phyloP scores from a whole-genome alignment of 805 yeast genomes.

The Hanseniaspora osmophila region DNA sequence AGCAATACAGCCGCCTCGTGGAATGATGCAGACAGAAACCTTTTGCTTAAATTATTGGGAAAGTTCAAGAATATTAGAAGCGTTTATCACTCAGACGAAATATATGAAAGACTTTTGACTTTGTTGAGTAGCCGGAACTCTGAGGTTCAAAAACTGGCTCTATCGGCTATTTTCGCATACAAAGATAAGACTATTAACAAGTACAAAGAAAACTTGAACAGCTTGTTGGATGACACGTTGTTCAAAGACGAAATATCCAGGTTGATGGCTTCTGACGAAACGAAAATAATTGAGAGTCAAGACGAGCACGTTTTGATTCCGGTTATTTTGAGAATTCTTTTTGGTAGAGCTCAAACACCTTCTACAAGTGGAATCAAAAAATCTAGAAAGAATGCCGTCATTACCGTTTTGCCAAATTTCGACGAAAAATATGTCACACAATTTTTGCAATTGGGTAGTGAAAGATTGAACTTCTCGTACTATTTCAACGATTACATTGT shows the following conservation, averaged over 20 bases:
- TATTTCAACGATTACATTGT: slow-evolving; percentile 19
- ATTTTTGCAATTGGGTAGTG: slow-evolving; percentile 52
- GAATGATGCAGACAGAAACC: slow-evolving; percentile 39
- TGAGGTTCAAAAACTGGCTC: slow-evolving; percentile 57
- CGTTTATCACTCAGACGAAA: slow-evolving; percentile 36
- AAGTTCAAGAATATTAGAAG: slow-evolving; percentile 49
- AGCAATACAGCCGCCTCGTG: slow-evolving; percentile 20
- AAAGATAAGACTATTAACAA: slow-evolving; percentile 43
- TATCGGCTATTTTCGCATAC: slow-evolving; percentile 54
- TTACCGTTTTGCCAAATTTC: slow-evolving; percentile 47
- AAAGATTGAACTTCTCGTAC: slow-evolving; percentile 31
- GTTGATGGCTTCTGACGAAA: slow-evolving; percentile 37
- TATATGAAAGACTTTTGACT: slow-evolving; percentile 38
- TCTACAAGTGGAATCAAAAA: slow-evolving; percentile 55
- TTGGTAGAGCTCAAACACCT: slow-evolving; percentile 71
- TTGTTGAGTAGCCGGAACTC: slow-evolving; percentile 47
- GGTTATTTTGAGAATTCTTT: slow-evolving; percentile 58
- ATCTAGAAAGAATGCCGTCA: slow-evolving; percentile 58
- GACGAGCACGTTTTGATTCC: slow-evolving; percentile 58
- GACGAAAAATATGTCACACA: slow-evolving; percentile 35
- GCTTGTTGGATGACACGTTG: slow-evolving; percentile 64
- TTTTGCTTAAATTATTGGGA: slow-evolving; percentile 47
- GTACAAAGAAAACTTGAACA: slow-evolving; percentile 59
- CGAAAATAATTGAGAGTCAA: slow-evolving; percentile 39
- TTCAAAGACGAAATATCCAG: slow-evolving; percentile 75